phyloP scores from a whole-genome alignment of 2,329 filamentous ascomycete genomes.

The Nemania serpens region DNA sequence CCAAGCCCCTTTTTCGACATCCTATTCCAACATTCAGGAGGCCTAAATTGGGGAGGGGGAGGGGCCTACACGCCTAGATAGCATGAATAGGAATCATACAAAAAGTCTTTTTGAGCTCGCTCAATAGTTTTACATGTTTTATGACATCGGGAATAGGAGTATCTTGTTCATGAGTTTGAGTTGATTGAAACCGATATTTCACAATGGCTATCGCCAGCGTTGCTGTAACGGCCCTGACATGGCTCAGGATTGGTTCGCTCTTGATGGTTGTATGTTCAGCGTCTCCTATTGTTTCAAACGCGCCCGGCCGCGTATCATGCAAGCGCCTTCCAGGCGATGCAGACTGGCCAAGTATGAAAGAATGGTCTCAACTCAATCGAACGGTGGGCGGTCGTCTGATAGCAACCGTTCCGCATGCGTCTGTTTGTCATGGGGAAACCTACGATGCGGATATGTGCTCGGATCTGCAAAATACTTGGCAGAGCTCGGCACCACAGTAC shows the following conservation, averaged over 20 bases:
- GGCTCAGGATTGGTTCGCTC: no score
- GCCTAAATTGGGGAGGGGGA: no score
- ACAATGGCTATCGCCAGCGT: no score
- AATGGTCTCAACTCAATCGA: not conserved
- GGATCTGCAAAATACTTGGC: not conserved
- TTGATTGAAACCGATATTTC: not conserved
- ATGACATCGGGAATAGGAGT: no score
- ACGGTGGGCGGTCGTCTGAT: constrained; percentile 2
- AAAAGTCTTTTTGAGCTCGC: no score
- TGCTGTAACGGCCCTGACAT: no score
- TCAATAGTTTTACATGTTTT: no score
- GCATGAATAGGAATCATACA: no score
- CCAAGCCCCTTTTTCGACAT: no score
- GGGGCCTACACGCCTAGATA: no score
- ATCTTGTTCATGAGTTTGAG: no score
- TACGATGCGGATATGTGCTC: not conserved
- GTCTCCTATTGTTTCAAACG: not conserved
- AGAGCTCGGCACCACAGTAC: not conserved
- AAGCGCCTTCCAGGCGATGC: constrained; percentile 13
- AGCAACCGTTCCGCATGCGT: not conserved
- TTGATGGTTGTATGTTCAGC: not conserved
- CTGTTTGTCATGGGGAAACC: not conserved
- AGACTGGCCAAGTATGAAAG: not conserved
- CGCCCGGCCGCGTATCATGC: not conserved
- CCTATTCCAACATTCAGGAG: no score